phyloP scores from a whole-genome alignment of 1,139 yeast species.

The Nakaseomyces kungkrabaensis region DNA sequence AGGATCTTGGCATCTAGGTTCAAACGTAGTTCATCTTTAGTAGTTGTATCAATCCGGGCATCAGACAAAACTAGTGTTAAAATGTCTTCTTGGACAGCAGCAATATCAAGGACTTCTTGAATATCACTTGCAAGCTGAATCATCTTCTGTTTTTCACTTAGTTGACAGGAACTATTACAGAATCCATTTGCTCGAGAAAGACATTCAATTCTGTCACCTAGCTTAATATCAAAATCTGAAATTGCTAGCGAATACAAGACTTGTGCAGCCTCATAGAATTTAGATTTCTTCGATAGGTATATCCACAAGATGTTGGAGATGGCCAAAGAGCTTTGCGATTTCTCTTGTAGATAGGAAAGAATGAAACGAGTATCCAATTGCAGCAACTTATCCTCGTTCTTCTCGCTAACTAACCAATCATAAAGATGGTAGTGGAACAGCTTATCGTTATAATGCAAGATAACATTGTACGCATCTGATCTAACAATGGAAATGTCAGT shows the following conservation, averaged over 20 bases:
- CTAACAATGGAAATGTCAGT: conserved; percentile 52
- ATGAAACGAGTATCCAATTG: conserved; percentile 76
- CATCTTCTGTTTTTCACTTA: conserved; percentile 66
- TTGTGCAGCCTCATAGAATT: conserved; percentile 73
- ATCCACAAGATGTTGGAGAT: conserved; percentile 83
- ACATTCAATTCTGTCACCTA: conserved; percentile 74
- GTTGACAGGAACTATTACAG: conserved; percentile 78
- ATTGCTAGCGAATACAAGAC: conserved; percentile 66
- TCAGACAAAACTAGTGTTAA: conserved; percentile 52
- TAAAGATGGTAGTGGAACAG: conserved; percentile 83
- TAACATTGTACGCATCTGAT: conserved; percentile 63
- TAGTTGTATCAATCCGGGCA: conserved; percentile 37
- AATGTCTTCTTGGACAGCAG: conserved; percentile 79
- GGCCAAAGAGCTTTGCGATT: conserved; percentile 54
- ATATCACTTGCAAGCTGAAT: conserved; percentile 59
- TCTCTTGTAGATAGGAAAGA: conserved; percentile 65
- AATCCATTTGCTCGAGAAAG: conserved; percentile 89
- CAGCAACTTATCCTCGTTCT: conserved; percentile 64
- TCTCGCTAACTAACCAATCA: conserved; percentile 82
- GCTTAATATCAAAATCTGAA: conserved; percentile 58
- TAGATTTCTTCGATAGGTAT: conserved; percentile 75
- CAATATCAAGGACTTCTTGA: conserved; percentile 77
- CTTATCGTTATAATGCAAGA: conserved; percentile 67
- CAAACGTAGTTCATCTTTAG: conserved; percentile 38
- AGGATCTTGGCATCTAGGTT: conserved; percentile 56